Evolutionary conservation across 169 alveolate genomes (phyloP), one percentile per base, ranked within the genome.

Genomic region (Sarcocystis neurona): DNA sequence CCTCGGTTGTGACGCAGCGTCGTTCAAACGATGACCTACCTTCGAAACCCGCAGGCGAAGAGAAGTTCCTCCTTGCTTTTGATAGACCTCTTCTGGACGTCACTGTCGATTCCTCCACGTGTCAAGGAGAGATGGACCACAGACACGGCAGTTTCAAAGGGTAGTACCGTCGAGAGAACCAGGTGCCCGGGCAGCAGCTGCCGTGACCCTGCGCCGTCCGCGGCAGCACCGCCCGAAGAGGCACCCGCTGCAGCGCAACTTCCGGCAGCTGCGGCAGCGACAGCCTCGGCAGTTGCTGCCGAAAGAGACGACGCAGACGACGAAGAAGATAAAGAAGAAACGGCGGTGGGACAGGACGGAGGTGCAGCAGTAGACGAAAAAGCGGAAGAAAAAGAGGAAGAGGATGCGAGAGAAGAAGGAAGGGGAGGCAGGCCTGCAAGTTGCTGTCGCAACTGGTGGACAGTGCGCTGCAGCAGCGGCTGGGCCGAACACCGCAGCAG

Each of bases 21-120:
- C n/a, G n/a, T 34, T 18, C 46, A 63, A 0, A 2, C n/a, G 15
- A 60, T 18, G 12, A 37, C 79, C 30, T 0, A 92, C 94, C 94
- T 79, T 1, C 95, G 50, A 70, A 93, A 93, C 37, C 95, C 95
- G 89, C 94, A 90, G 50, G 88, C 85, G 72, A 90, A 48, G 53
- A 77, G 27, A 70, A 89, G 80, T 30, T 79, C 82, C 30, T 86
- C 92, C 85, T 93, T 93, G 88, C 92, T 58, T 50, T 90, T 88
- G n/a, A 91, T 23, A 2, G 93, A 66, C n/a, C 50, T 92, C 20
- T 80, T 90, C 30, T 60, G 50, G 0, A n/a, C 23, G n/a, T n/a
- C n/a, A n/a, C n/a, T n/a, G n/a, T n/a, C n/a, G n/a, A n/a, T n/a
- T 4, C 75, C 92, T 18, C 89, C 70, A 30, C 91, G 68, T 74